These are phyloP conservation scores for Marasmius oreades DNA, from an alignment of 1,284 basidiomycete genomes.

Conservation along the genomic window DNA sequence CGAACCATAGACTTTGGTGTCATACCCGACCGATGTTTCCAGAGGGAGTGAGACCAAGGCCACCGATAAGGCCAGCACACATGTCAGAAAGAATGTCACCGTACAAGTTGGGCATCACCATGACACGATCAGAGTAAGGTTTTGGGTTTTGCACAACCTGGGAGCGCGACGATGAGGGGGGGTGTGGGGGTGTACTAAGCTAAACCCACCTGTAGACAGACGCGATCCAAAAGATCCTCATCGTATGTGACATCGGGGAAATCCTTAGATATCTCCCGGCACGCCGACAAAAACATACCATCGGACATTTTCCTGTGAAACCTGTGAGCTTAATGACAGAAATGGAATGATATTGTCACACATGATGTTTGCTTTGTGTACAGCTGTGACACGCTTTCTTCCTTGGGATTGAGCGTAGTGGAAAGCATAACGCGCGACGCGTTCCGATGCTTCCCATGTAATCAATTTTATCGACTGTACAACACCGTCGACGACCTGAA, in stretches of 20 bases:
- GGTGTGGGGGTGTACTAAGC: background rate
- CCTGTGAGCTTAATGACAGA: background rate
- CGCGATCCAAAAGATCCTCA: constrained; percentile 96
- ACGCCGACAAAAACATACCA: constrained; percentile 99
- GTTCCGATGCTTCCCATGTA: constrained; percentile 98
- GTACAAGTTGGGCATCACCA: constrained; percentile 99
- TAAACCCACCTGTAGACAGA: constrained; percentile 80
- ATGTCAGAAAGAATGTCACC: constrained; percentile 99
- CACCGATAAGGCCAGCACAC: constrained; percentile 98
- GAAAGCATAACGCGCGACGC: constrained; percentile 98
- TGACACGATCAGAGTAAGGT: constrained; percentile 95
- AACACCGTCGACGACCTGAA: constrained; percentile 90
- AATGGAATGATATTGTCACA: constrained; percentile 31
- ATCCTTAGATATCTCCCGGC: constrained; percentile 94
- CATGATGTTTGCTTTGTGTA: constrained; percentile 99
- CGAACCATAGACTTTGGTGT: background rate
- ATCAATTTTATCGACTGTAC: constrained; percentile 99
- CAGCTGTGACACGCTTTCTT: constrained; percentile 93
- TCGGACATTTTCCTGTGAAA: constrained; percentile 93
- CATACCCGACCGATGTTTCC: constrained; percentile 94
- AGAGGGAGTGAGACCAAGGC: constrained; percentile 95
- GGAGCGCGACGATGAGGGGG: constrained; percentile 5
- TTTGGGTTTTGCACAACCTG: constrained; percentile 90
- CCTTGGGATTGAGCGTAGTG: constrained; percentile 90
- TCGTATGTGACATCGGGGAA: constrained; percentile 95